Evolutionary conservation across 1,139 yeast genomes (phyloP), one percentile per base, ranked within the genome.

Genomic region (Protomyces lactucae-debilis): DNA sequence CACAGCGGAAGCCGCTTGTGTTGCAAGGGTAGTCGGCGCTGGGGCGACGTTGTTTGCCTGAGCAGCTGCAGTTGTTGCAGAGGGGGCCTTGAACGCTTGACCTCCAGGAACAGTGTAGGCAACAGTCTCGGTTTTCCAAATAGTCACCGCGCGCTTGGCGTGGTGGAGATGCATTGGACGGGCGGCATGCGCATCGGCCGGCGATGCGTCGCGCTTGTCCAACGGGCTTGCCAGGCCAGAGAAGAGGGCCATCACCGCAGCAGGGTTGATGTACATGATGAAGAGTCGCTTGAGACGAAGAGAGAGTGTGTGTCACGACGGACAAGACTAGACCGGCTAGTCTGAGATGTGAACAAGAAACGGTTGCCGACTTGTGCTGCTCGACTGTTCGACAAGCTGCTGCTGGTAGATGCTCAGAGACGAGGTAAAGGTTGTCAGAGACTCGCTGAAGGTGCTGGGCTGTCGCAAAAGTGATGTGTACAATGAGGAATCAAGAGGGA

Each of bases 71-170:
- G 61, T 18, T 16, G 43, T 16, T 5, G 60, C 39, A 14, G 55
- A 12, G 18, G 53, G 25, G 0, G 53, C 46, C 18, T n/a, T 35
- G 60, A 45, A 48, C 14, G 61, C 48, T 23, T 48, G 40, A 14
- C 55, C 55, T 14, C 43, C 55, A 14, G 63, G 63, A 6, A 59
- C 57, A 39, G 63, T 59, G 45, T 59, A 59, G 32, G 43, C 57
- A 6, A 59, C 45, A 6, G 63, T 59, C 35, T 59, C 57, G n/a
- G 63, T 59, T 52, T 59, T 46, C 63, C 63, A 59, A 12, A 59
- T 37, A 16, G 63, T 59, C 23, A 52, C 51, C 10, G 63, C 63
- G 5, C 63, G 63, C 63, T 59, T 59, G 25, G 48, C 48, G 48
- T 43, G 48, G 9, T 59, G 53, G 6, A 59, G 56, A 21, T 52